Percentiles rank a stretch among this genome's conserved stretches.
phyloP scores from a whole-genome alignment of 2,329 filamentous ascomycete species.

The Cladophialophora immunda region DNA sequence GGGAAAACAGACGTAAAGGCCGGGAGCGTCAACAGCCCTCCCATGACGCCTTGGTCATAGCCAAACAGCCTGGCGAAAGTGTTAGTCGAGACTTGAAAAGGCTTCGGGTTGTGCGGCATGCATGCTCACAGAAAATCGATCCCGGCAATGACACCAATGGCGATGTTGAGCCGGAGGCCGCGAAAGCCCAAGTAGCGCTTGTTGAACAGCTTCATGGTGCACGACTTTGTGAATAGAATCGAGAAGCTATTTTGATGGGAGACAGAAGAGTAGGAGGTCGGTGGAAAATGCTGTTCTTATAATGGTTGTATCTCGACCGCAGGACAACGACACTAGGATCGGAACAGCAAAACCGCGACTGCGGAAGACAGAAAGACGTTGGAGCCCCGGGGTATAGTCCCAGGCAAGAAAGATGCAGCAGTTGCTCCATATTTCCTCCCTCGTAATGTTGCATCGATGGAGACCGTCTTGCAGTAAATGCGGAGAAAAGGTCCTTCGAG shows the following conservation, averaged over 20 bases:
- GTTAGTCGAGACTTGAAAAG: slow-evolving; percentile 7
- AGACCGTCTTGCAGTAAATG: neutral
- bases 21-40: slow-evolving; percentile 74
- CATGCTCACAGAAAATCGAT: slow-evolving; percentile 46
- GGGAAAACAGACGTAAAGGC: slow-evolving; percentile 64
- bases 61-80: slow-evolving; percentile 26
- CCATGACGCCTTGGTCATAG: slow-evolving; percentile 68
- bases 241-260: neutral
- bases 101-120: neutral
- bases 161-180: slow-evolving; percentile 72
- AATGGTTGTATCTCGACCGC: neutral
- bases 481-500: neutral
- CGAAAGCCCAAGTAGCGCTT: slow-evolving; percentile 68
- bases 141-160: slow-evolving; percentile 73
- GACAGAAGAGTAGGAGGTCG: neutral
- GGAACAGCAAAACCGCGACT: neutral
- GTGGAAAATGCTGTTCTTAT: neutral
- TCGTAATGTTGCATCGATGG: slow-evolving; percentile 13
- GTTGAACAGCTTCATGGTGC: slow-evolving; percentile 32
- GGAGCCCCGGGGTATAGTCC: neutral
- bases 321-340: neutral
- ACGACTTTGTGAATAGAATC: neutral
- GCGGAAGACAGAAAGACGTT: neutral
- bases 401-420: neutral
- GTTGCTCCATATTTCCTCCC: slow-evolving; percentile 3